These are phyloP conservation scores for Phaeodactylum tricornutum DNA, from an alignment of 108 stramenopile species.

Conservation along the genomic window DNA sequence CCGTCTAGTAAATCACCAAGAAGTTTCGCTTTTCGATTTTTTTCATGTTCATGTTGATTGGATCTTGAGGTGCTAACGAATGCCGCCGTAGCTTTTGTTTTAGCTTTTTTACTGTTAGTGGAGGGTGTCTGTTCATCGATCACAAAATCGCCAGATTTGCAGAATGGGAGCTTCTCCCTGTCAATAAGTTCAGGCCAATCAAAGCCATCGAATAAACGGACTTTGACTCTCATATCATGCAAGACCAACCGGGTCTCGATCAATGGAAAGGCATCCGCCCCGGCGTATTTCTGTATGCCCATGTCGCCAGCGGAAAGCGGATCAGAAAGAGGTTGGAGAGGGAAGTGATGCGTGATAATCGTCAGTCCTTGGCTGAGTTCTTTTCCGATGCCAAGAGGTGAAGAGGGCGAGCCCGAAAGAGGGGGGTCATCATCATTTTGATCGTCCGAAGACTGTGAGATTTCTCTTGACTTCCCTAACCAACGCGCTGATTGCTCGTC, in stretches of 20 bases:
- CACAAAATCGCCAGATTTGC: conserved; percentile 13
- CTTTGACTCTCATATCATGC: conserved; percentile 38
- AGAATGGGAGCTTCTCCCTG: conserved; percentile 6
- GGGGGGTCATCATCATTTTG: background rate
- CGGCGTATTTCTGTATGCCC: conserved; percentile 38
- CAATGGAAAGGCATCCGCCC: conserved; percentile 18
- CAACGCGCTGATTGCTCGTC: conserved; percentile 60
- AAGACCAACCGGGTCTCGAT: conserved; percentile 46
- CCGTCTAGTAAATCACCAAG: conserved; percentile 42
- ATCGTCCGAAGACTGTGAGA: too few species aligned
- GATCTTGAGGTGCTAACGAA: too few species aligned
- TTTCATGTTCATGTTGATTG: background rate
- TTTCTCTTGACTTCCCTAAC: too few species aligned
- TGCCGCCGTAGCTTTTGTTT: background rate
- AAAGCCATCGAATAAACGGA: conserved; percentile 72
- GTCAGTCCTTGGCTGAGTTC: background rate
- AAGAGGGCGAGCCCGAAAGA: too few species aligned
- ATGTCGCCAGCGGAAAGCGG: conserved; percentile 47
- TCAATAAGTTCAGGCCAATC: conserved; percentile 71
- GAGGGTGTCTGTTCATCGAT: conserved; percentile 18
- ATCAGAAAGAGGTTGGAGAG: conserved; percentile 37
- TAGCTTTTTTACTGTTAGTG: background rate
- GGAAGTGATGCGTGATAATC: conserved; percentile 65
- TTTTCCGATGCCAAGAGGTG: too few species aligned
- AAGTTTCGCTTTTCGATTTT: conserved; percentile 36